A percentile compares a stretch with the other conserved stretches of the same genome.
phyloP scores from a whole-genome alignment of 2,329 filamentous ascomycete species.

The Fusarium sp. region DNA sequence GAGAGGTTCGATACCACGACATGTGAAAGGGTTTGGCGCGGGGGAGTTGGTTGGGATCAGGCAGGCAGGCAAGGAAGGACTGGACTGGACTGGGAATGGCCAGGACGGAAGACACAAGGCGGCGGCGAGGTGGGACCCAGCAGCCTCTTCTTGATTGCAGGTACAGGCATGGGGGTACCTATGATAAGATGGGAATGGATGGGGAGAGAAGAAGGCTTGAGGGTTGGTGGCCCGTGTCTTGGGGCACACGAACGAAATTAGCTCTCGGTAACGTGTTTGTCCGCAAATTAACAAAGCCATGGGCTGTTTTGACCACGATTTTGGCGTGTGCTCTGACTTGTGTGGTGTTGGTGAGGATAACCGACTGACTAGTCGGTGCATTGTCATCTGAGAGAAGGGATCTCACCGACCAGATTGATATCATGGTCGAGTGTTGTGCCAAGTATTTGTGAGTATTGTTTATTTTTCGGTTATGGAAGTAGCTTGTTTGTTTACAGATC shows the following conservation, averaged over 20 bases:
- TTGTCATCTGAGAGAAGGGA: constrained; percentile 18
- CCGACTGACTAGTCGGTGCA: constrained; percentile 17
- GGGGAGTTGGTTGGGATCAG: constrained; percentile 23
- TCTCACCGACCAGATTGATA: background rate
- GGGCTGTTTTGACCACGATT: constrained; percentile 34
- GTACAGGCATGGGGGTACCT: background rate
- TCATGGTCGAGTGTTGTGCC: background rate
- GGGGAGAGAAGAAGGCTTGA: constrained; percentile 21
- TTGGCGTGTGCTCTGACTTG: constrained; percentile 33
- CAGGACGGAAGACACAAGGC: constrained; percentile 1
- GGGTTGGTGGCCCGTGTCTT: constrained; percentile 33
- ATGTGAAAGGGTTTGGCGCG: constrained; percentile 23
- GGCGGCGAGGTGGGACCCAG: background rate
- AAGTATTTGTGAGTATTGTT: background rate
- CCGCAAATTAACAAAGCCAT: constrained; percentile 39
- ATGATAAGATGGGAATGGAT: constrained; percentile 1
- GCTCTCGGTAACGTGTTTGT: constrained; percentile 38
- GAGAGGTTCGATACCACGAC: constrained; percentile 44
- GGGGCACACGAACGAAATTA: constrained; percentile 31
- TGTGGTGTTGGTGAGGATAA: constrained; percentile 14
- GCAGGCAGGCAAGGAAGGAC: constrained; percentile 7
- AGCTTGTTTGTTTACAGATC: constrained; percentile 39
- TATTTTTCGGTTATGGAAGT: constrained; percentile 16
- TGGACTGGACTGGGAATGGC: constrained; percentile 25
- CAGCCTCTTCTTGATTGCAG: background rate